A percentile compares a stretch with the other conserved stretches of the same genome.
Conservation (phyloP, 1,284 basidiomycete species). For the Tilletia caries region DNA sequence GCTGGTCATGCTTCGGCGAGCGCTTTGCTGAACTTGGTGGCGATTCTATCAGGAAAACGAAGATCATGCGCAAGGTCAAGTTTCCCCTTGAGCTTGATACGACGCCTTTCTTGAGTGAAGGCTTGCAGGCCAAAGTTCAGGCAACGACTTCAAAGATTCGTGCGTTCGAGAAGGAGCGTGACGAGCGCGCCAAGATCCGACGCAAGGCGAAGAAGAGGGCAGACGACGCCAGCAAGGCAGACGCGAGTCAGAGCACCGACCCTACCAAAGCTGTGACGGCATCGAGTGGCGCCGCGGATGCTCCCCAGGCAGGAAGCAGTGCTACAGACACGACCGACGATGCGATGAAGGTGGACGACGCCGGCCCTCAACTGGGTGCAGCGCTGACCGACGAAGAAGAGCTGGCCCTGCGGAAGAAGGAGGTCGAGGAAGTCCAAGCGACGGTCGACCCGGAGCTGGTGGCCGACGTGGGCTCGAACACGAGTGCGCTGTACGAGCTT, state of each 20-base stretch:
- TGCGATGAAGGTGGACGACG: slow-evolving; percentile 16
- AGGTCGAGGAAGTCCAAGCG: slow-evolving; percentile 36
- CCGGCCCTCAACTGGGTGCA: slow-evolving; percentile 25
- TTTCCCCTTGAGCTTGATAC: slow-evolving; percentile 84
- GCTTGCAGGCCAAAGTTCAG: slow-evolving; percentile 68
- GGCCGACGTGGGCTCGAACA: slow-evolving; percentile 69
- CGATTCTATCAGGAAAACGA: slow-evolving; percentile 46
- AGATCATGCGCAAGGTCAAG: slow-evolving; percentile 78
- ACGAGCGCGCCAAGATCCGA: slow-evolving; percentile 77
- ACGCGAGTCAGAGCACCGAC: slow-evolving; percentile 19
- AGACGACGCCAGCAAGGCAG: slow-evolving; percentile 41
- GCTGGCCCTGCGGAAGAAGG: slow-evolving; percentile 57
- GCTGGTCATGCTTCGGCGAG: background rate
- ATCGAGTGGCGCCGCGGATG: slow-evolving; percentile 44
- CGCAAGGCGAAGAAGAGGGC: slow-evolving; percentile 63
- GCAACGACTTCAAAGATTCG: slow-evolving; percentile 71
- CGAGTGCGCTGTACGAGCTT: slow-evolving; percentile 76
- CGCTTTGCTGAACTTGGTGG: too few relatives aligned
- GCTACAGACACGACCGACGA: slow-evolving; percentile 54
- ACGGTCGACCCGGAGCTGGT: slow-evolving; percentile 67
- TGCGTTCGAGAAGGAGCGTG: slow-evolving; percentile 76
- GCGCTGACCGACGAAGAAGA: slow-evolving; percentile 65
- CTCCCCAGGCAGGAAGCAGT: slow-evolving; percentile 57
- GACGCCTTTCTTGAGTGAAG: slow-evolving; percentile 75
- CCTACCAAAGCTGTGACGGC: background rate